These are phyloP conservation scores for Astragalus glycyphyllos DNA, from an alignment of 306 rosid genomes.

Conservation along the genomic window DNA sequence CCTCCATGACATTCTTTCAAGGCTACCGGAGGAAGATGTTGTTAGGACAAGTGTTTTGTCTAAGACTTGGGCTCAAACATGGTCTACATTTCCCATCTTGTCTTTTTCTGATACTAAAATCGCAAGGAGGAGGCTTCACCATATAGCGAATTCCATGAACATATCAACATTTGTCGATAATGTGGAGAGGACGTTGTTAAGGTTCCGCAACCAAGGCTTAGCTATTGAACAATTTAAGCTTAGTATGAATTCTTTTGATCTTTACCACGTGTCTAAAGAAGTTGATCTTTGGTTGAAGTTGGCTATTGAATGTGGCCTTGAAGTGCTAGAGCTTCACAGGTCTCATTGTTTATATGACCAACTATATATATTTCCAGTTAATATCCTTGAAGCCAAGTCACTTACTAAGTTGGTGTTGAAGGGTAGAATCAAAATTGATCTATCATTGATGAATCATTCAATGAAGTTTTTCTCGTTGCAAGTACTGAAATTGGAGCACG, in stretches of 20 bases:
- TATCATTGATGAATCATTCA: slow-evolving; percentile 17
- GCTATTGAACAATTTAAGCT: neutral
- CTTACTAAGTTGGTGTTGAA: slow-evolving; percentile 28
- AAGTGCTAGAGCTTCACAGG: slow-evolving; percentile 26
- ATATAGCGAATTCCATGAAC: no score
- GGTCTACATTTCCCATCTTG: no score
- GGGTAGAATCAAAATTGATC: slow-evolving; percentile 17
- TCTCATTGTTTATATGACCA: neutral
- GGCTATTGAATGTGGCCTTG: slow-evolving; percentile 22
- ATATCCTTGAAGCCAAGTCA: slow-evolving; percentile 39
- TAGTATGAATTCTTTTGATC: neutral
- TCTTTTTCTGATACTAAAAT: no score
- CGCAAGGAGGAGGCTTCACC: no score
- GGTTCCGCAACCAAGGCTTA: slow-evolving; percentile 18
- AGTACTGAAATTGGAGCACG: neutral
- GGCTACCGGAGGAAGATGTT: no score
- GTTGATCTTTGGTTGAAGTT: slow-evolving; percentile 44
- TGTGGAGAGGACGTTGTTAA: no score
- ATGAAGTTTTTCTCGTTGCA: slow-evolving; percentile 20
- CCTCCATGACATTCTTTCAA: no score
- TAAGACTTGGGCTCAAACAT: no score
- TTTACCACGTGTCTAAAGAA: neutral
- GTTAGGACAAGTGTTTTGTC: no score
- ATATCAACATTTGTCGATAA: no score
- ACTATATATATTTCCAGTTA: no score